phyloP scores from a whole-genome alignment of 2,329 filamentous ascomycete genomes.

The Penicillium sp. region DNA sequence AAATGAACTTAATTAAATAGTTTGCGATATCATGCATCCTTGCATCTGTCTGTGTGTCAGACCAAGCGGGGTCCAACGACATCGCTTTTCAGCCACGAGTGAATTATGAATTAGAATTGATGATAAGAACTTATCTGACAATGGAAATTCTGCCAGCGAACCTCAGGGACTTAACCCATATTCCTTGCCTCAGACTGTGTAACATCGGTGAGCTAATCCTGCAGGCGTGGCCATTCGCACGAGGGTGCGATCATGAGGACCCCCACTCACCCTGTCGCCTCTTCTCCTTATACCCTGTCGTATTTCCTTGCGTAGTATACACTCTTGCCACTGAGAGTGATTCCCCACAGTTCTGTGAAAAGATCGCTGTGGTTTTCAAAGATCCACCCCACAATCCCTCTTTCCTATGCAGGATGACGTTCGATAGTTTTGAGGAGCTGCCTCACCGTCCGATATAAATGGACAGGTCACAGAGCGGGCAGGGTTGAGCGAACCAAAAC shows the following conservation, averaged over 20 bases:
- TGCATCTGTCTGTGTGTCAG: neutral
- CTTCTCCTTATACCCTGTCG: neutral
- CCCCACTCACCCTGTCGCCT: neutral
- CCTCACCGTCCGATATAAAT: neutral
- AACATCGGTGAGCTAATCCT: neutral
- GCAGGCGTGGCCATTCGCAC: neutral
- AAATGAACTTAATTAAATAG: neutral
- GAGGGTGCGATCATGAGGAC: neutral
- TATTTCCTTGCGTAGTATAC: neutral
- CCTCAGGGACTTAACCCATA: neutral
- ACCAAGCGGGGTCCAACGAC: neutral
- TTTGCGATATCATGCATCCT: too few relatives aligned
- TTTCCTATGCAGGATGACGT: conserved; percentile 4
- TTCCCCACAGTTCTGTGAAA: neutral
- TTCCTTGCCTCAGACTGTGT: conserved; percentile 6
- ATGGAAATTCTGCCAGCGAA: neutral
- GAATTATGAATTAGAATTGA: neutral
- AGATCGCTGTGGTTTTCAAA: neutral
- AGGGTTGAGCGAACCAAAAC: neutral
- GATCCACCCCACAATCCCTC: neutral
- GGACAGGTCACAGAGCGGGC: conserved; percentile 2
- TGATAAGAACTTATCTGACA: neutral
- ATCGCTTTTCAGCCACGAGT: neutral
- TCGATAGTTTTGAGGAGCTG: conserved; percentile 1
- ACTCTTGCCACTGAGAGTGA: neutral